Base-by-base conservation (phyloP, 371 early-diverging fungal species). In the Phascolomyces articulosus region DNA sequence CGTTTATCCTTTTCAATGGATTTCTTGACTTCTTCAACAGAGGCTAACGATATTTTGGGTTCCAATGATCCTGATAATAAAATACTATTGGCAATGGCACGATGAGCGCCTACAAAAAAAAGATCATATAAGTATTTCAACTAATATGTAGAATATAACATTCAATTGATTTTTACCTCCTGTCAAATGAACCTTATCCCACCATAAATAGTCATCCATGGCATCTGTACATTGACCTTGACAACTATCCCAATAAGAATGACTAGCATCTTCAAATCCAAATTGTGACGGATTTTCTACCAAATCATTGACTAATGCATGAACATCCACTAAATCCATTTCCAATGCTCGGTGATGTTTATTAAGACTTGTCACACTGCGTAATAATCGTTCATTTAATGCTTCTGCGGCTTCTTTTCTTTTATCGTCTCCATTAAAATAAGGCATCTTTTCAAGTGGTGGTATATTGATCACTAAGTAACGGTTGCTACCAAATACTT, bases 151-250 rank as follows among this genome's bases (percentile, higher is more conserved):
- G n/a, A n/a, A n/a, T n/a, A n/a, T n/a, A n/a, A n/a, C n/a, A n/a
- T n/a, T n/a, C n/a, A n/a, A n/a, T n/a, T n/a, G n/a, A n/a, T n/a
- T n/a, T n/a, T 61, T 68, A 69, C 78, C 79, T 55, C 82, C 82
- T 63, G 82, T 77, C 64, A 79, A 55, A 63, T 82, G 79, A 7
- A 64, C 63, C 34, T 68, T 70, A 58, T 82, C 82, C 82, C 82
- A 82, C 82, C 82, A 82, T 10, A 82, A 64, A 61, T 77, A 82
- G 2, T 62, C 60, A 34, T 82, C 69, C 1, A 74, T 48, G 10
- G 68, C 62, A 54, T 79, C 78, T 6, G 49, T 55, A 55, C 82
- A 82, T 55, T 62, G 67, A 0, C 82, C 82, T 56, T 77, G 75
- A 55, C 82, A 82, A 7, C 38, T 58, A 18, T 77, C 77, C 82